phyloP scores from a whole-genome alignment of 129 eudicot genomes.

The Dittrichia graveolens region DNA sequence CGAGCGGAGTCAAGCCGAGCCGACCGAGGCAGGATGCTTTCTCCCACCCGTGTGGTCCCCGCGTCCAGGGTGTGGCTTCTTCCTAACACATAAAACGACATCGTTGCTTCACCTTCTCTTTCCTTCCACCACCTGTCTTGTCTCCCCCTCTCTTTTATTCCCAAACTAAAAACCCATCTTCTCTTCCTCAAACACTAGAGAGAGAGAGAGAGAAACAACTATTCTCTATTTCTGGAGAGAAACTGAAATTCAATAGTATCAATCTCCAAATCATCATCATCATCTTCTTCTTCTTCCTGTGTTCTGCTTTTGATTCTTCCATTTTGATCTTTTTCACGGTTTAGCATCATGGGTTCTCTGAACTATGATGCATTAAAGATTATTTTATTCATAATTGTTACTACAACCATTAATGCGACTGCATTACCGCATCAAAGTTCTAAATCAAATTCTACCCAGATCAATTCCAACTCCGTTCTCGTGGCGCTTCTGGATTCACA shows the following conservation, averaged over 20 bases:
- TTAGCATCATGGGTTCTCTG: slow-evolving; percentile 64
- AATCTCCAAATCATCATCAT: not conserved
- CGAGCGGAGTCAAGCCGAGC: not conserved
- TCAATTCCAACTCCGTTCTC: slow-evolving; percentile 82
- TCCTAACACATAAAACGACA: slow-evolving; percentile 42
- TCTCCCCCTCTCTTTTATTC: slow-evolving; percentile 34
- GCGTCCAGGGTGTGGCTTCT: slow-evolving; percentile 37
- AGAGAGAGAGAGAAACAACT: slow-evolving; percentile 13
- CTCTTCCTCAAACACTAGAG: slow-evolving; percentile 16
- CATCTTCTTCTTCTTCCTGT: slow-evolving; percentile 6
- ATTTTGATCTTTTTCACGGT: not conserved
- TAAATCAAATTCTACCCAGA: slow-evolving; percentile 42
- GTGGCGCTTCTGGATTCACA: slow-evolving; percentile 90
- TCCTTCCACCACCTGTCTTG: slow-evolving; percentile 39
- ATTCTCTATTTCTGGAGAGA: slow-evolving; percentile 4
- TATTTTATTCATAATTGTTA: slow-evolving; percentile 16
- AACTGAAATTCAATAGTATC: not conserved
- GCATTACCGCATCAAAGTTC: slow-evolving; percentile 46
- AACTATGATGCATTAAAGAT: slow-evolving; percentile 52
- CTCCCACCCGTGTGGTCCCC: slow-evolving; percentile 43
- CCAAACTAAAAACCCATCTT: slow-evolving; percentile 28
- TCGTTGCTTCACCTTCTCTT: slow-evolving; percentile 31
- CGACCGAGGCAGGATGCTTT: slow-evolving; percentile 29
- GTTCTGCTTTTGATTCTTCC: not conserved
- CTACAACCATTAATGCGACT: slow-evolving; percentile 18